Conservation (phyloP, 2,329 filamentous ascomycete genomes). For the Fusarium metavorans region DNA sequence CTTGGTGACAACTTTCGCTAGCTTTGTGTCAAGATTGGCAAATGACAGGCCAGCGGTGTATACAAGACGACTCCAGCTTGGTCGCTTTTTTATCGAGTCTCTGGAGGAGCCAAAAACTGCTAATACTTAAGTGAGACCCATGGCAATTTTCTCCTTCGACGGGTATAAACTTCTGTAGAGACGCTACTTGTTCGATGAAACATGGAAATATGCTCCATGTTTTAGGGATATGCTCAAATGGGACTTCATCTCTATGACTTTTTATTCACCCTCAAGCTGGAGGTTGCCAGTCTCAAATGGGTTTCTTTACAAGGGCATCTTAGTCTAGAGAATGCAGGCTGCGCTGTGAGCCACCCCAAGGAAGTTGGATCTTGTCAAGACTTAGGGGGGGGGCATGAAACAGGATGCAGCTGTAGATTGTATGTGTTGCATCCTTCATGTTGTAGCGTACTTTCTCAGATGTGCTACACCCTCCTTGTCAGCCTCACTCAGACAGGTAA, state of each 20-base stretch:
- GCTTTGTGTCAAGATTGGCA: background rate
- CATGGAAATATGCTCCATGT: background rate
- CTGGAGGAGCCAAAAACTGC: background rate
- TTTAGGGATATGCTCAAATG: background rate
- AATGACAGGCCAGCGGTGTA: background rate
- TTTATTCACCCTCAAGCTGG: background rate
- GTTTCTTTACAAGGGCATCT: background rate
- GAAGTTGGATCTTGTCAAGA: background rate
- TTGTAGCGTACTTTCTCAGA: background rate
- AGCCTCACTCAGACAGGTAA: background rate
- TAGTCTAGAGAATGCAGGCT: background rate
- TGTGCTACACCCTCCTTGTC: background rate
- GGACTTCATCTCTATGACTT: background rate
- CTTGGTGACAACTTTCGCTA: background rate
- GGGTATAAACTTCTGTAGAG: background rate
- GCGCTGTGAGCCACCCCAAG: background rate
- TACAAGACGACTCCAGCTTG: background rate
- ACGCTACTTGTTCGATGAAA: background rate
- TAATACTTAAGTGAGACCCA: background rate
- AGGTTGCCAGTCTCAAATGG: background rate
- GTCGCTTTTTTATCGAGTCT: background rate
- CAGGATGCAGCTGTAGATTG: background rate
- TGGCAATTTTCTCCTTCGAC: background rate
- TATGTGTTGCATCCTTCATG: background rate
- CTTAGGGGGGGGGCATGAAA: background rate